Evolutionary conservation across 2,329 filamentous ascomycete genomes (phyloP).

Genomic region (Hypoxylon sp.): DNA sequence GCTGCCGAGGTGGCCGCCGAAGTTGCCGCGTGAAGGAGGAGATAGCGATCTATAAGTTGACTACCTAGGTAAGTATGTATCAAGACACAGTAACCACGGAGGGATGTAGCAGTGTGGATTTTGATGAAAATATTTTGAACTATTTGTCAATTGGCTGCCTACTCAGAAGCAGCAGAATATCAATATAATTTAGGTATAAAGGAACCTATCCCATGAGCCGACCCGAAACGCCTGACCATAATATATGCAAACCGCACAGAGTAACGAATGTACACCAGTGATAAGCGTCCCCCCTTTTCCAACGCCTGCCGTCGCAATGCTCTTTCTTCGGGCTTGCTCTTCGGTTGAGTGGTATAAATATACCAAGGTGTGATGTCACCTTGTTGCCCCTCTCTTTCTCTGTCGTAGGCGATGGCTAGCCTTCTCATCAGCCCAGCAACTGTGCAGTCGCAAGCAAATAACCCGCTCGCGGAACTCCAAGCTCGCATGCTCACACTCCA

Average conservation of each 20-base stretch:
- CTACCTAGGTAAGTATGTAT: constrained; percentile 20
- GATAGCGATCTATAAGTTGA: not conserved
- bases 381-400: constrained; percentile 16
- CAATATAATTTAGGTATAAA: constrained; percentile 25
- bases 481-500: not conserved
- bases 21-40: constrained; percentile 10
- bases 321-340: not conserved
- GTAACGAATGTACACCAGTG: constrained; percentile 13
- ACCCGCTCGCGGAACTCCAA: not conserved
- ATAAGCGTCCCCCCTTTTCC: constrained; percentile 11
- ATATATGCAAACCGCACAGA: constrained; percentile 1
- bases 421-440: not conserved
- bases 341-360: not conserved
- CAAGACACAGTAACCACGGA: constrained; percentile 17
- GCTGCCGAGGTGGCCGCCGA: constrained; percentile 9
- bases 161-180: constrained; percentile 15
- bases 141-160: not conserved
- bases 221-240: constrained; percentile 19
- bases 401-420: not conserved
- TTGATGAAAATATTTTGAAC: constrained; percentile 14
- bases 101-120: constrained; percentile 20
- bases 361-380: not conserved
- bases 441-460: not conserved
- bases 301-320: constrained; percentile 4
- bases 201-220: constrained; percentile 22